Evolutionary conservation across 106 monocot genomes (phyloP), one percentile per base, ranked within the genome.

Genomic region (Dendrobium officinale): DNA sequence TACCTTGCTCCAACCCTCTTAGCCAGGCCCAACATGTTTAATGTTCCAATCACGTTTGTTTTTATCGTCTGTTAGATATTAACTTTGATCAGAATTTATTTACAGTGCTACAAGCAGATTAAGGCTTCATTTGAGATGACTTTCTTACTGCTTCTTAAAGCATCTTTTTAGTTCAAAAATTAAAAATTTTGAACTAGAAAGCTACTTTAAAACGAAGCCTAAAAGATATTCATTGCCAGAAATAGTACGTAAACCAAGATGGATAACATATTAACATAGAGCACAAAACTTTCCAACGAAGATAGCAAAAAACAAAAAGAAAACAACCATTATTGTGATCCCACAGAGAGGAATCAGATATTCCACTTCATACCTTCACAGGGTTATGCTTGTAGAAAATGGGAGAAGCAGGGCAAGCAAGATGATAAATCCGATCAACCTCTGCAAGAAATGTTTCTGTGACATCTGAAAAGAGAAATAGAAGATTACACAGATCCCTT

Each of bases 361-460:
- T 0, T 70, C 2, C 68, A 9, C 31, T 31, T 70, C 81, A 73
- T 81, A 81, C 81, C 81, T 81, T 81, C 31, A 81, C 81, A 56
- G 81, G 81, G 45, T 91, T 91, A 82, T 91, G 80, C 58, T 91
- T 91, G 84, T 91, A 91, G 67, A 91, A 91, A 79, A 91, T 91
- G 66, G 91, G 91, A 81, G 91, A 91, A 33, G 91, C 91, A 42
- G 91, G 91, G 51, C 91, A 91, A 26, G 91, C 91, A 67, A 91
- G 84, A 81, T 91, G 91, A 86, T 91, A 91, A 54, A 91, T 91
- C 81, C 85, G 91, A 83, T 91, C 91, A 72, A 91, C 88, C 77
- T 91, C 91, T 8, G 88, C 80, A 19, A 91, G 80, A 82, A 91
- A 85, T 9, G 91, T 72, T 55, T 81, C 81, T 20, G 81, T 81